These are phyloP conservation scores for Fulvia fulva DNA, from an alignment of 2,329 filamentous ascomycete species.

Conservation along the genomic window DNA sequence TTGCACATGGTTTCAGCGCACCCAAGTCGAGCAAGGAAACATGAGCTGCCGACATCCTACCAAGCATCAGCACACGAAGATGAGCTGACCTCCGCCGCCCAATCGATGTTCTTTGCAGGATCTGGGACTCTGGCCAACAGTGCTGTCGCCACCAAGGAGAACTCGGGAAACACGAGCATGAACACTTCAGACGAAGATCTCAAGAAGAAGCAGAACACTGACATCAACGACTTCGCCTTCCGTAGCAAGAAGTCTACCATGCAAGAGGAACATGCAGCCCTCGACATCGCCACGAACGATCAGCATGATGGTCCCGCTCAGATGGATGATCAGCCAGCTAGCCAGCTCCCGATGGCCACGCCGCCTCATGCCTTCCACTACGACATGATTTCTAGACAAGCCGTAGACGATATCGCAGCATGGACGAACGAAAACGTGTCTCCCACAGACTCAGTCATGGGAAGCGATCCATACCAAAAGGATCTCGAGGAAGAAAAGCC, in stretches of 20 bases:
- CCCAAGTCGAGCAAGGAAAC: constrained; percentile 9
- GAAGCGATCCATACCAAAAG: constrained; percentile 9
- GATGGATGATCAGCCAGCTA: not conserved
- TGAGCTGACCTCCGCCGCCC: constrained; percentile 3
- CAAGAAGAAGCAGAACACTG: not conserved
- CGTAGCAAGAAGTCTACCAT: not conserved
- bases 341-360: not conserved
- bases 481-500: constrained; percentile 31
- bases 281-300: not conserved
- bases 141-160: constrained; percentile 11
- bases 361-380: not conserved
- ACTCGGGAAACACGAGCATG: constrained; percentile 12
- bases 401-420: constrained; percentile 6
- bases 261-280: not conserved
- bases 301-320: not conserved
- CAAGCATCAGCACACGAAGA: constrained; percentile 4
- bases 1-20: constrained; percentile 22
- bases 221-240: constrained; percentile 9
- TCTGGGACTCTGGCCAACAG: constrained; percentile 18
- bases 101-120: constrained; percentile 20
- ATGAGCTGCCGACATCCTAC: constrained; percentile 4
- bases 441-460: constrained; percentile 9
- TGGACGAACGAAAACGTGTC: constrained; percentile 2
- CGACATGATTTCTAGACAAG: constrained; percentile 6
- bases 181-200: constrained; percentile 10